Evolutionary conservation across 2,329 filamentous ascomycete genomes (phyloP).

Genomic region (Trichoderma endophyticum): DNA sequence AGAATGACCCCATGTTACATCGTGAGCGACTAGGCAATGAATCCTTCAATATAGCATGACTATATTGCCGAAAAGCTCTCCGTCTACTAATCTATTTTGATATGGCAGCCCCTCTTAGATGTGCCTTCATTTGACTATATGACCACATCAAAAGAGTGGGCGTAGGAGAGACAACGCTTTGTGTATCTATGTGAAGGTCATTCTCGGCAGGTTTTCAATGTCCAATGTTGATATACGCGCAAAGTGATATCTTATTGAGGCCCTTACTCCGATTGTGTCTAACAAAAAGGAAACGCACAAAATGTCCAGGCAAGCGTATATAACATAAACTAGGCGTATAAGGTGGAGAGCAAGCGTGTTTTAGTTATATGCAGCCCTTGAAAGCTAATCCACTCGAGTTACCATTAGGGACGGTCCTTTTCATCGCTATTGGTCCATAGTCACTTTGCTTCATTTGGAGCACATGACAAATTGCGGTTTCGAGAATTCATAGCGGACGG

Average conservation of each 20-base stretch:
- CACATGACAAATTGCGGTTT: background rate
- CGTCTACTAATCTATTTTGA: background rate
- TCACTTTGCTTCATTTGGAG: background rate
- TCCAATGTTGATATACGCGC: no score
- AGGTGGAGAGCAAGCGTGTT: background rate
- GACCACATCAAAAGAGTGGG: no score
- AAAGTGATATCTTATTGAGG: no score
- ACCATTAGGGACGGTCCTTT: background rate
- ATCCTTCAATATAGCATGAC: background rate
- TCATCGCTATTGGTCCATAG: background rate
- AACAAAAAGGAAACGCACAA: background rate
- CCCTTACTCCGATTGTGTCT: background rate
- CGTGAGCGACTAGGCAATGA: background rate
- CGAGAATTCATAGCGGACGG: background rate
- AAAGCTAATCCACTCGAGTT: background rate
- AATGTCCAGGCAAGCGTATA: background rate
- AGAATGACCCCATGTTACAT: background rate
- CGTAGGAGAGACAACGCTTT: no score
- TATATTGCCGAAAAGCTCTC: background rate
- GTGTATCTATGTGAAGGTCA: no score
- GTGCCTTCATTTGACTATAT: no score
- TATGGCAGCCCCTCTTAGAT: background rate
- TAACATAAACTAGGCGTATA: background rate
- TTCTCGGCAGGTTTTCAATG: no score
- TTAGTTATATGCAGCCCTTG: background rate